Evolutionary conservation across 306 rosid species (phyloP).

Genomic region (Ormosia semicastrata): DNA sequence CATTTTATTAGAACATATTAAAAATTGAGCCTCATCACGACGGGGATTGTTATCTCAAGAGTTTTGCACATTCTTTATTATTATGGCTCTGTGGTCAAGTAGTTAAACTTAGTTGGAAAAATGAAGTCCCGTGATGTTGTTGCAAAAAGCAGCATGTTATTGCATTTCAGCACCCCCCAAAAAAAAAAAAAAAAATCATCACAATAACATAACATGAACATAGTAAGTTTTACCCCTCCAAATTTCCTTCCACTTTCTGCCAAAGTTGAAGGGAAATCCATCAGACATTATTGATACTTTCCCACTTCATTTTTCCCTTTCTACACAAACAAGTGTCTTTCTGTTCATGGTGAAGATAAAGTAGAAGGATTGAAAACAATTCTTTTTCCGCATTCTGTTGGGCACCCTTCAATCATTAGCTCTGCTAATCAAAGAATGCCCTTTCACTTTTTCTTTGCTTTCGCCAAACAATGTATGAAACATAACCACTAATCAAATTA

Average conservation of each 20-base stretch:
- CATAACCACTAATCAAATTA: not conserved
- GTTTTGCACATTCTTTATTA: not conserved
- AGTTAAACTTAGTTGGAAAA: not conserved
- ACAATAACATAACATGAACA: too few relatives aligned
- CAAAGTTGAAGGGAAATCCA: not conserved
- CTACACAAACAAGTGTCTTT: not conserved
- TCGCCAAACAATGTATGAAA: not conserved
- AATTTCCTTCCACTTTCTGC: too few relatives aligned
- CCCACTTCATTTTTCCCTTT: not conserved
- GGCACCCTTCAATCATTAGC: not conserved
- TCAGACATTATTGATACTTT: not conserved
- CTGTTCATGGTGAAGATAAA: not conserved
- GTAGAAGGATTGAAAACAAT: not conserved
- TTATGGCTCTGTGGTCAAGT: not conserved
- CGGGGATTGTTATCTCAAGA: not conserved
- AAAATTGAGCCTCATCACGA: not conserved
- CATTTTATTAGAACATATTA: too few relatives aligned
- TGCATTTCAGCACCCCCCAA: not conserved
- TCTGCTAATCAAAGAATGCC: not conserved
- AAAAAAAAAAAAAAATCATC: too few relatives aligned
- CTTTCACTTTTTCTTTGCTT: not conserved
- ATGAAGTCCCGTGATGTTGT: not conserved
- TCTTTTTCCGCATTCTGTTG: not conserved
- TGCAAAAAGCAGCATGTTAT: not conserved
- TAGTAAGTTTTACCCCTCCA: too few relatives aligned